Base-by-base conservation (phyloP, 1,139 yeast genomes). In the Suhomyces guaymorum region DNA sequence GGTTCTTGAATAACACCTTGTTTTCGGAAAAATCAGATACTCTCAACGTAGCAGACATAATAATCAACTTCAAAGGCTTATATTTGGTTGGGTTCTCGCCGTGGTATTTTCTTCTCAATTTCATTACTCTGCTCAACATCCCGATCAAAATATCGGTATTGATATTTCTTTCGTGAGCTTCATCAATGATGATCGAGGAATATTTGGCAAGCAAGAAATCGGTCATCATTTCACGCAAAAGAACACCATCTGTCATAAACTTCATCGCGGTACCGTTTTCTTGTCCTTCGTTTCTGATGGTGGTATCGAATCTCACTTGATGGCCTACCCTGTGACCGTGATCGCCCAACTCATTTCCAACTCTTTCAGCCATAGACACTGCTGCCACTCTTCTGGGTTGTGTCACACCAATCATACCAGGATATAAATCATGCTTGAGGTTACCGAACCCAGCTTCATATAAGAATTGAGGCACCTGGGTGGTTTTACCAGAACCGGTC, bases 301-400 rank as follows among this genome's bases (percentile, higher is more conserved):
- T 78, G 3, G 92, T 74, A 51, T 94, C 98, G 52, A 94, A 94
- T 46, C 99, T 69, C 39, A 94, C 85, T 58, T 92, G 97, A 55
- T 92, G 80, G 7, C 92, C 96, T 9, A 94, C 98, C 40, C 76
- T 70, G 18, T 73, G 59, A 4, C 86, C 82, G 47, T 84, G 88
- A 44, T 82, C 75, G 0, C 97, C 97, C 40, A 92, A 63, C 57
- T 92, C 99, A 26, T 73, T 70, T 0, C 81, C 71, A 4, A 92
- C 96, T 63, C 99, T 82, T 37, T 78, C 74, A 1, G 98, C 92
- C 97, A 94, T 92, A 4, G 97, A 86, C 4, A 94, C 95, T 1
- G 98, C 97, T 4, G 99, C 99, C 39, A 92, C 98, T 64, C 99
- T 78, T 67, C 99, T 78, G 0, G 99, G 98, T 61, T 92, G 98